Evolutionary conservation across 2,329 filamentous ascomycete genomes (phyloP).

Genomic region (Thelonectria discophora): DNA sequence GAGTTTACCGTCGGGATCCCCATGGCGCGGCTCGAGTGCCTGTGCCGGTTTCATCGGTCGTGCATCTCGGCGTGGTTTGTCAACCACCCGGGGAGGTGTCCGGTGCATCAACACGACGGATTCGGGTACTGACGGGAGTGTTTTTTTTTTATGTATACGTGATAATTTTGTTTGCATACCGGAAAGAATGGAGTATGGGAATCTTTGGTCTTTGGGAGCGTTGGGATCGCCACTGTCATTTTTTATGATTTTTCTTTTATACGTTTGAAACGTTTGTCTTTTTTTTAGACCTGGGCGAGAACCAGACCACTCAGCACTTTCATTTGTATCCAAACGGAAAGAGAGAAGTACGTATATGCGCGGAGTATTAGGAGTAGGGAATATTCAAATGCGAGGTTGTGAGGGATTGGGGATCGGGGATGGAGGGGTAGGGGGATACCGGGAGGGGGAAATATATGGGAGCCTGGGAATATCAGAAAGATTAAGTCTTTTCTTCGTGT

Average conservation of each 20-base stretch:
- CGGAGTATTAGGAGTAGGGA: neutral
- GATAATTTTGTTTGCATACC: conserved; percentile 31
- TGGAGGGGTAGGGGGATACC: no score
- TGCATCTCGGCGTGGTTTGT: conserved; percentile 72
- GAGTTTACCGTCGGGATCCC: conserved; percentile 69
- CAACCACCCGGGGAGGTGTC: conserved; percentile 69
- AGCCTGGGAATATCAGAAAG: neutral
- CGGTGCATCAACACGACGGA: conserved; percentile 71
- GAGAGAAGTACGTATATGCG: conserved; percentile 2
- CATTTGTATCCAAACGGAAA: conserved; percentile 22
- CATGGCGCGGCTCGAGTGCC: conserved; percentile 73
- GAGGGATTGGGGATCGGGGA: neutral
- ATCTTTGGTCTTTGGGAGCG: conserved; percentile 6
- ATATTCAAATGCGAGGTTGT: no score
- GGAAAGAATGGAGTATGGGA: conserved; percentile 28
- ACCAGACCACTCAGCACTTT: conserved; percentile 28
- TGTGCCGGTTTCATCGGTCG: conserved; percentile 69
- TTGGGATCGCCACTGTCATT: conserved; percentile 12
- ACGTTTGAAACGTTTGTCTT: conserved; percentile 10
- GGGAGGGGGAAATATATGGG: neutral
- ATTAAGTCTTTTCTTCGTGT: neutral
- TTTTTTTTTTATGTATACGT: conserved; percentile 12
- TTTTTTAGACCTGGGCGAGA: conserved; percentile 29
- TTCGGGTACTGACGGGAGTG: conserved; percentile 56
- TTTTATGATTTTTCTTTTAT: conserved; percentile 9